Conservation (phyloP, 768 basidiomycete species). For the Suillus fuscotomentosus region DNA sequence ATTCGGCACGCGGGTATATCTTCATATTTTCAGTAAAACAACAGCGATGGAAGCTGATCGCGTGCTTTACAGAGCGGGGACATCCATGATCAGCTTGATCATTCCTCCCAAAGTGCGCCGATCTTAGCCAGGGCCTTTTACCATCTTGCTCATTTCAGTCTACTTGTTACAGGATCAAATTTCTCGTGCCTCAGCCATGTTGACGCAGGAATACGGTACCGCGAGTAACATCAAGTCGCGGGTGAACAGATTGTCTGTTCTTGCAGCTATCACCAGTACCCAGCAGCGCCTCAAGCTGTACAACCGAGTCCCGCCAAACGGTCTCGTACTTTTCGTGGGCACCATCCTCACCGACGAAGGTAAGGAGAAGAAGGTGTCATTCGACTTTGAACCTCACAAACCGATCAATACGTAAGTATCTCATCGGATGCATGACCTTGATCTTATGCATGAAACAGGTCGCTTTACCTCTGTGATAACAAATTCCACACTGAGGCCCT, state of each 20-base stretch:
- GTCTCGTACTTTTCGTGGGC: conserved; percentile 96
- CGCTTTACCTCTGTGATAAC: conserved; percentile 98
- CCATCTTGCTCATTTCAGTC: conserved; percentile 3
- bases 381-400: conserved; percentile 98
- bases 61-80: conserved; percentile 67
- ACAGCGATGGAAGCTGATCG: conserved; percentile 19
- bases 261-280: conserved; percentile 97
- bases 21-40: conserved; percentile 4
- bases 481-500: conserved; percentile 99
- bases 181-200: conserved; percentile 90
- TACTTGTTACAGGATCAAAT: conserved; percentile 72
- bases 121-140: conserved; percentile 11
- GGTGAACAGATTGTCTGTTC: conserved; percentile 94
- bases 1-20: conserved; percentile 60
- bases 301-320: conserved; percentile 94
- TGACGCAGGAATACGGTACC: conserved; percentile 97
- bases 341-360: conserved; percentile 98
- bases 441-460: conserved; percentile 45
- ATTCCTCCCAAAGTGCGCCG: conserved; percentile 83
- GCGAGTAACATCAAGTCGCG: conserved; percentile 99
- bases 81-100: conserved; percentile 98
- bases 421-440: not conserved
- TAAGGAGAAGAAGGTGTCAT: conserved; percentile 99
- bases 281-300: conserved; percentile 97
- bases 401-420: conserved; percentile 91